These are phyloP conservation scores for Microdochium paspali DNA, from an alignment of 2,329 filamentous ascomycete species.

Conservation along the genomic window DNA sequence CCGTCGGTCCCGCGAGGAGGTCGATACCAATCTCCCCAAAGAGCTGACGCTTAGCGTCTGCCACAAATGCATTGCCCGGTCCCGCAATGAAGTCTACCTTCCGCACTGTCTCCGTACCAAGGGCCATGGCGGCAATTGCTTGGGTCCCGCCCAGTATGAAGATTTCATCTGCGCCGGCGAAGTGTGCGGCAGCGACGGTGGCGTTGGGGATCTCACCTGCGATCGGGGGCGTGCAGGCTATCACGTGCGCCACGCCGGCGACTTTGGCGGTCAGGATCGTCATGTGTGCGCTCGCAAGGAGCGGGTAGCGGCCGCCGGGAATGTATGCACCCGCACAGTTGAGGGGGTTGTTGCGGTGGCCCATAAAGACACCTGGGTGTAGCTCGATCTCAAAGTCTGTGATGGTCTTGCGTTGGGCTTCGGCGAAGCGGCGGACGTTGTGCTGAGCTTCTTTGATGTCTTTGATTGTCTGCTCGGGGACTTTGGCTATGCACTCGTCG, in stretches of 20 bases:
- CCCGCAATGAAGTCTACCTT: constrained; percentile 44
- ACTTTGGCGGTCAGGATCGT: constrained; percentile 45
- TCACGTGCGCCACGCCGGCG: constrained; percentile 38
- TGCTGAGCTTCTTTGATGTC: constrained; percentile 32
- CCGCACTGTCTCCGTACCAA: constrained; percentile 35
- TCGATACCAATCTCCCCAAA: constrained; percentile 46
- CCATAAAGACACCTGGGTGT: constrained; percentile 36
- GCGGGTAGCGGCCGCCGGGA: constrained; percentile 40
- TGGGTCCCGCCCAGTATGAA: constrained; percentile 41
- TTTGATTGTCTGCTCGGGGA: constrained; percentile 29
- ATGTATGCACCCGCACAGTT: no score
- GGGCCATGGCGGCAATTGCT: constrained; percentile 40
- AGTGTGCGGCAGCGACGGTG: constrained; percentile 39
- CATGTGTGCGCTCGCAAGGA: constrained; percentile 45
- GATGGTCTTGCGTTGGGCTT: constrained; percentile 33
- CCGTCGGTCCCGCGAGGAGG: constrained; percentile 42
- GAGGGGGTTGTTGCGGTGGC: no score
- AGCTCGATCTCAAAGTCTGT: constrained; percentile 42
- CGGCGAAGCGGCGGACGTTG: constrained; percentile 38
- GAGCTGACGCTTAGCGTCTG: constrained; percentile 42
- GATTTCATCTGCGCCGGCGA: constrained; percentile 40
- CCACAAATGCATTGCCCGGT: constrained; percentile 44
- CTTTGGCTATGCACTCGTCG: constrained; percentile 28
- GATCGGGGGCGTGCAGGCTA: constrained; percentile 42
- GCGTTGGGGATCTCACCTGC: constrained; percentile 33